These are phyloP conservation scores for Apophysomyces trapeziformis DNA, from an alignment of 371 early-diverging fungal species.

Conservation along the genomic window DNA sequence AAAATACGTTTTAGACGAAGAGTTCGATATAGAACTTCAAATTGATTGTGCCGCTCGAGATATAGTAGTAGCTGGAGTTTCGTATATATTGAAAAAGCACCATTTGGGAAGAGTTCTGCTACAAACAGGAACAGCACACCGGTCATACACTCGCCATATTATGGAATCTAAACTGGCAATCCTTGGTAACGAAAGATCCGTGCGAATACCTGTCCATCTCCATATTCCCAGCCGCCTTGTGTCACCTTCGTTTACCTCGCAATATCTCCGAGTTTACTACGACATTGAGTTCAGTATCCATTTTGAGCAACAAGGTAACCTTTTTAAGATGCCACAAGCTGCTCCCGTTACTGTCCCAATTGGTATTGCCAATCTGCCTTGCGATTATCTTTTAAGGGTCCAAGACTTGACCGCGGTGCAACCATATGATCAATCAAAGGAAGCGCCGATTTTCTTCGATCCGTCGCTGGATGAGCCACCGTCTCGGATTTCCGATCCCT, in stretches of 20 bases:
- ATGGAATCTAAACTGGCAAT: slow-evolving; percentile 16
- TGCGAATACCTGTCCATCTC: slow-evolving; percentile 30
- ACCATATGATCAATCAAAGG: slow-evolving; percentile 31
- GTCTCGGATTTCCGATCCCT: slow-evolving; percentile 13
- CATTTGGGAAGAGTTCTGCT: slow-evolving; percentile 32
- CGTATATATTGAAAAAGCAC: slow-evolving; percentile 29
- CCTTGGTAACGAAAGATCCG: slow-evolving; percentile 21
- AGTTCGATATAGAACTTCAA: slow-evolving; percentile 21
- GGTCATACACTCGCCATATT: slow-evolving; percentile 19
- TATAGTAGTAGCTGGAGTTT: slow-evolving; percentile 19
- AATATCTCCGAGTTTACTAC: slow-evolving; percentile 32
- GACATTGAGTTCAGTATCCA: slow-evolving; percentile 19
- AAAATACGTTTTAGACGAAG: slow-evolving; percentile 24
- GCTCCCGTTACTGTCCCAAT: slow-evolving; percentile 42
- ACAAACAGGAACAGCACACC: slow-evolving; percentile 35
- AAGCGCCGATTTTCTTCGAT: slow-evolving; percentile 42
- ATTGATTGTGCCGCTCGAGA: slow-evolving; percentile 27
- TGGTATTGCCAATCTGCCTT: slow-evolving; percentile 93
- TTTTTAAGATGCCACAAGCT: slow-evolving; percentile 2
- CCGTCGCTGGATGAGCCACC: slow-evolving; percentile 37
- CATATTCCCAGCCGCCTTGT: slow-evolving; percentile 41
- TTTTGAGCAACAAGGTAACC: slow-evolving; percentile 9
- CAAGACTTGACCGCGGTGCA: slow-evolving; percentile 38
- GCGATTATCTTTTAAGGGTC: slow-evolving; percentile 52
- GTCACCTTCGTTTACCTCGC: slow-evolving; percentile 39